Base-by-base conservation (phyloP, 176 grass and related monocot species). In the Raddia distichophylla region DNA sequence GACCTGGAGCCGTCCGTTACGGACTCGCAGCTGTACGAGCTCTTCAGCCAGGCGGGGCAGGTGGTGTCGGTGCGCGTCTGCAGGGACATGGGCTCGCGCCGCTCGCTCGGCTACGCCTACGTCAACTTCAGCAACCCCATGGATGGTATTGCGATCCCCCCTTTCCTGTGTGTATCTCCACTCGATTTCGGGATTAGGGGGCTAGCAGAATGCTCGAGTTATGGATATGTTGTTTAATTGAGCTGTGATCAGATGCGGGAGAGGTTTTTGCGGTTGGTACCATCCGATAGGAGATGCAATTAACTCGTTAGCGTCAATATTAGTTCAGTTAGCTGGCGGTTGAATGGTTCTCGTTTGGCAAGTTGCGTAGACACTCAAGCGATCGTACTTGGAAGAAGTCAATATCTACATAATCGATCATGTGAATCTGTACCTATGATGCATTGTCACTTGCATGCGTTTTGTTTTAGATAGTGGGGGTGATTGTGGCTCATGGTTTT, bases 21-120 rank as follows among this genome's bases (percentile, higher is more conserved):
- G 16, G 95, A 94, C 65, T 69, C 87, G 64, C 90, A 98, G 81
- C 83, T 94, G 62, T 98, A 83, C 81, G 92, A 98, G 60, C 82
- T 94, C 79, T 98, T 98, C 90, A 87, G 62, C 71, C 88, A 94
- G 88, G 83, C 89, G 2, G 95, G 86, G 4, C 86, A 72, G 57
- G 92, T 98, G 55, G 66, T 98, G 42, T 98, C 95, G 20, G 95
- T 98, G 49, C 90, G 95, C 45, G 95, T 98, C 73, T 98, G 95
- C 84, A 85, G 95, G 65, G 92, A 98, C 67, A 37, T 87, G 76
- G 85, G n/a, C 72, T 75, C 90, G 22, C 85, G 92, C 59, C 86
- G 88, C 44, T 98, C 92, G 43, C 92, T 98, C 43, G 92, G 95
- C 22, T 98, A 98, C 71, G 95, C 90, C 82, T 98, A 98, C 61